Evolutionary conservation across 768 basidiomycete genomes (phyloP), one percentile per base, ranked within the genome.

Genomic region (Boletales sp.): DNA sequence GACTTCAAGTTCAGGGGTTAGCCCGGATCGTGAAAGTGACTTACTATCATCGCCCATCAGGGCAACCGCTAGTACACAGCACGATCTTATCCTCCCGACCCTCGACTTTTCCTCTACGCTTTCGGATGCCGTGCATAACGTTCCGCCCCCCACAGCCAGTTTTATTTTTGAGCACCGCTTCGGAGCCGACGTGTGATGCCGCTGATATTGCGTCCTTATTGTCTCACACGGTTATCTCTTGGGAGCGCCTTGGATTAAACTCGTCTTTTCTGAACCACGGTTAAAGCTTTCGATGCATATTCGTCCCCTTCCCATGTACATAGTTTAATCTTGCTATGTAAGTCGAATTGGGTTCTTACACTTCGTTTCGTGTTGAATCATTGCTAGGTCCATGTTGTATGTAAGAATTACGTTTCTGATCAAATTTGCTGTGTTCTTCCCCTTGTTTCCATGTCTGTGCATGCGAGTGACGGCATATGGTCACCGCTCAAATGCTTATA

Each of bases 61-160:
- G 7, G 46, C 49, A 21, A 69, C 77, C 19, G 60, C 57, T 19
- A 84, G 88, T 59, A 79, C 84, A 11, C 72, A 86, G 4, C 71
- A 79, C 17, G 87, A 87, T 3, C 79, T 94, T 50, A 67, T 92
- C 11, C 69, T 91, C n/a, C 89, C 90, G 5, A 86, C 81, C 1
- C 75, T 90, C 45, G 87, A 90, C 63, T 78, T 87, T 54, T 86
- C 86, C 0, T 76, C 82, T 6, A 67, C 74, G 8, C 78, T 77
- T 24, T 37, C 56, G 13, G 47, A 45, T 8, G 44, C 48, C 8
- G 27, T 40, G 17, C 35, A 45, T 35, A 48, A 47, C 29, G 27
- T 41, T 51, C 38, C 52, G 0, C 27, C 51, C 50, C 31, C 56
- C 56, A 44, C 55, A 55, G 17, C 63, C 58, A 8, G 31, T 47